Base-by-base conservation (phyloP, 192 early-diverging fungal genomes). In the Piromyces finnis region DNA sequence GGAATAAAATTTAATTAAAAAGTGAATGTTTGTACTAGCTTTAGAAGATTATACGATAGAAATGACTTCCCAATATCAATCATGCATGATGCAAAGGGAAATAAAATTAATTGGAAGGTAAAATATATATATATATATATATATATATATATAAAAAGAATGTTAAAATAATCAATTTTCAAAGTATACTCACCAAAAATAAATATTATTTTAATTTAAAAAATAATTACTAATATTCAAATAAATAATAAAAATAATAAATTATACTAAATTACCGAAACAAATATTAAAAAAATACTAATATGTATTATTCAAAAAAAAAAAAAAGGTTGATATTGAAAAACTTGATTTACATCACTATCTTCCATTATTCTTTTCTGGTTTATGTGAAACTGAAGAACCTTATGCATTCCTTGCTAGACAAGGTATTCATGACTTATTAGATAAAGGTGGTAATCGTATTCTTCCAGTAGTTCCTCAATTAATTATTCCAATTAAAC, bases 291-390 rank as follows among this genome's bases (percentile, higher is more conserved):
- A 15, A 78, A 29, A 80, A 29, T 78, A 27, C 22, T 41, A 1
- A 77, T 22, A 16, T 28, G 26, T 18, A 26, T 16, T 83, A 32
- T 35, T 15, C n/a, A n/a, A 29, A 26, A 83, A 35, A 28, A 26
- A 28, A 39, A 29, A 30, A 29, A 85, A 88, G 87, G 89, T 90
- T 29, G 89, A 90, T 80, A 89, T 90, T 79, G 89, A 90, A 80
- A 90, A 90, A 79, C 86, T 90, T 39, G 89, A 90, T 81, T 90
- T 89, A 83, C 89, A 90, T 81, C 89, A 90, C 80, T 90, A 90
- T 82, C 85, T 90, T 18, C 89, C 89, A 17, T 85, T 90, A n/a
- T 90, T 90, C 82, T 90, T 90, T 82, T 87, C 86, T 27, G 89
- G 89, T 35, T 82, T 90, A 29, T 90, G 89, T 81, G 89, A 90